phyloP scores from a whole-genome alignment of 2,329 filamentous ascomycete species.

The Magnaporthiopsis incrustans region DNA sequence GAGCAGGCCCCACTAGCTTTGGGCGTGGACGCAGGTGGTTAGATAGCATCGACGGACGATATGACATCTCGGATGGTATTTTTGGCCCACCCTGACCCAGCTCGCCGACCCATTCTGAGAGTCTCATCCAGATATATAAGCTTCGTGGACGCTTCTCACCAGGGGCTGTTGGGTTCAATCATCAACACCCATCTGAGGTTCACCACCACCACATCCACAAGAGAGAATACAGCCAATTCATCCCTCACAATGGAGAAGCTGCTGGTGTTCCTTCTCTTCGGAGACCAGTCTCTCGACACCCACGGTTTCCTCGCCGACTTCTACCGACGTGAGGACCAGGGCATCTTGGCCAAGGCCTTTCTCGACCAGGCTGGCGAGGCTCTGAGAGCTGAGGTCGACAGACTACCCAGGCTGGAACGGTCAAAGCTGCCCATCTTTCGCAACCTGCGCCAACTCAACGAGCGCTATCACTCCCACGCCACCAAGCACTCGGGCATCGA shows the following conservation, averaged over 20 bases:
- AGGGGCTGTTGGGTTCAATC: not conserved
- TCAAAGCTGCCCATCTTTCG: constrained; percentile 53
- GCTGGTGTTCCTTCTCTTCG: constrained; percentile 55
- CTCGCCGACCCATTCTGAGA: constrained; percentile 1
- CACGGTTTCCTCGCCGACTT: constrained; percentile 53
- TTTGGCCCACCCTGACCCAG: constrained; percentile 9
- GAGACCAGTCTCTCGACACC: constrained; percentile 64
- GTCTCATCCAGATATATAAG: constrained; percentile 7
- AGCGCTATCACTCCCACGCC: constrained; percentile 51
- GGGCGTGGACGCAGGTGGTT: constrained; percentile 8
- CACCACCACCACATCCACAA: not conserved
- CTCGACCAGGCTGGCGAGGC: constrained; percentile 49
- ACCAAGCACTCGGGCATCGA: constrained; percentile 55
- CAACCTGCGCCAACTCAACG: constrained; percentile 55
- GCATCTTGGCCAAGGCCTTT: constrained; percentile 52
- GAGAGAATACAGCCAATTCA: not conserved
- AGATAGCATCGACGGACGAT: constrained; percentile 9
- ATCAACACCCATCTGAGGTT: not conserved
- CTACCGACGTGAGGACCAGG: constrained; percentile 34
- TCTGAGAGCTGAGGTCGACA: constrained; percentile 51
- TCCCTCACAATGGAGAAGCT: constrained; percentile 33
- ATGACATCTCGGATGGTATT: constrained; percentile 17
- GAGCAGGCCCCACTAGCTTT: constrained; percentile 10
- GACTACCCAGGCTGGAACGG: constrained; percentile 48
- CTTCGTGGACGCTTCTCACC: constrained; percentile 2